A percentile compares a stretch with the other conserved stretches of the same genome.
Conservation (phyloP, 805 yeast genomes). For the Groenewaldozyma salmanticensis region DNA sequence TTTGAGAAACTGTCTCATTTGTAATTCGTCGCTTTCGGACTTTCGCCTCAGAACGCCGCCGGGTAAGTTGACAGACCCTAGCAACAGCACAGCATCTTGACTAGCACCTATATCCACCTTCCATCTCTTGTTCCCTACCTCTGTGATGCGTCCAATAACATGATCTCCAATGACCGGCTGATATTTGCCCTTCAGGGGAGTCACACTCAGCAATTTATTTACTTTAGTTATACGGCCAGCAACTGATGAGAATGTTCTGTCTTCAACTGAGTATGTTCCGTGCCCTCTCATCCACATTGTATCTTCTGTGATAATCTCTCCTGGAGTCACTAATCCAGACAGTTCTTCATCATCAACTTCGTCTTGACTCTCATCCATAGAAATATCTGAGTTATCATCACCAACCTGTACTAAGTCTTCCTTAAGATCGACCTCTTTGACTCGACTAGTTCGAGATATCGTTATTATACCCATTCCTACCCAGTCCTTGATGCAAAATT, state of each 20-base stretch:
- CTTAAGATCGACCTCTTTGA: constrained; percentile 26
- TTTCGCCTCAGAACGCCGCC: constrained; percentile 95
- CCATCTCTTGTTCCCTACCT: constrained; percentile 92
- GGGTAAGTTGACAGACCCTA: constrained; percentile 93
- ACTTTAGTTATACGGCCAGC: constrained; percentile 86
- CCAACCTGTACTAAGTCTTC: constrained; percentile 22
- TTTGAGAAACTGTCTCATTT: constrained; percentile 87
- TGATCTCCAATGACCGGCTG: constrained; percentile 96
- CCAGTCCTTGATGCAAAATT: too few species aligned
- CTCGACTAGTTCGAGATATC: too few species aligned
- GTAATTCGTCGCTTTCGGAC: constrained; percentile 89
- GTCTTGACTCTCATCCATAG: constrained; percentile 7
- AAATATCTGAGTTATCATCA: constrained; percentile 19
- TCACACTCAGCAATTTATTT: constrained; percentile 75
- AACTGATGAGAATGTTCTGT: constrained; percentile 76
- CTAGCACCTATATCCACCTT: constrained; percentile 93
- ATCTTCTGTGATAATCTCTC: constrained; percentile 92
- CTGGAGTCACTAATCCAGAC: constrained; percentile 72
- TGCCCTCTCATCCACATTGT: constrained; percentile 98
- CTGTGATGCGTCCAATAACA: constrained; percentile 85
- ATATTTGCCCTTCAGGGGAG: constrained; percentile 79
- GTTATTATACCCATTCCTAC: too few species aligned
- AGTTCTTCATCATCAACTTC: constrained; percentile 2
- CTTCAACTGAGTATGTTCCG: constrained; percentile 77
- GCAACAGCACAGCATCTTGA: constrained; percentile 83